phyloP scores from a whole-genome alignment of 2,329 filamentous ascomycete genomes.

The Aspergillus hiratsukae region DNA sequence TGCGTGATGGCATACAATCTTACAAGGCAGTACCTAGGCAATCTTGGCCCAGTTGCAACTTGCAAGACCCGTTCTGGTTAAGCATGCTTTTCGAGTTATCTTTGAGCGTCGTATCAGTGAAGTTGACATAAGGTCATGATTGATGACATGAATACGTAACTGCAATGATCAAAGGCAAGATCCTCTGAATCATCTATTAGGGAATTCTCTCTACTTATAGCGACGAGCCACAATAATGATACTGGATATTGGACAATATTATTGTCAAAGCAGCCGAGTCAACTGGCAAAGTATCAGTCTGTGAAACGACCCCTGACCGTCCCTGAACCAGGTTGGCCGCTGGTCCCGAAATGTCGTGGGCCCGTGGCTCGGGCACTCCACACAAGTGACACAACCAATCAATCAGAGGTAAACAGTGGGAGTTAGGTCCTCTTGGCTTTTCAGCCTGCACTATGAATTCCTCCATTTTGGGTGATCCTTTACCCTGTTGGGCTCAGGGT shows the following conservation, averaged over 20 bases:
- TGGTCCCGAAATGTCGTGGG: too few species aligned
- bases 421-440: neutral
- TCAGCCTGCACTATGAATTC: neutral
- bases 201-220: neutral
- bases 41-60: too few species aligned
- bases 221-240: neutral
- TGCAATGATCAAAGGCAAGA: neutral
- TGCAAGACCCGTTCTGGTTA: too few species aligned
- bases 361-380: neutral
- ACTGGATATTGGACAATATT: neutral
- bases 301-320: neutral
- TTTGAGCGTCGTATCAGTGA: neutral
- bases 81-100: too few species aligned
- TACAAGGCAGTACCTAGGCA: too few species aligned
- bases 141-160: neutral
- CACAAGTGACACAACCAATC: neutral
- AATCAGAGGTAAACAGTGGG: neutral
- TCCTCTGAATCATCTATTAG: neutral
- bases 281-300: neutral
- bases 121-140: neutral
- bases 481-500: neutral
- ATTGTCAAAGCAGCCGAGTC: neutral
- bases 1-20: too few species aligned
- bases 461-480: neutral
- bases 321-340: neutral